phyloP scores from a whole-genome alignment of 306 rosid genomes.

The Lupinus albus region DNA sequence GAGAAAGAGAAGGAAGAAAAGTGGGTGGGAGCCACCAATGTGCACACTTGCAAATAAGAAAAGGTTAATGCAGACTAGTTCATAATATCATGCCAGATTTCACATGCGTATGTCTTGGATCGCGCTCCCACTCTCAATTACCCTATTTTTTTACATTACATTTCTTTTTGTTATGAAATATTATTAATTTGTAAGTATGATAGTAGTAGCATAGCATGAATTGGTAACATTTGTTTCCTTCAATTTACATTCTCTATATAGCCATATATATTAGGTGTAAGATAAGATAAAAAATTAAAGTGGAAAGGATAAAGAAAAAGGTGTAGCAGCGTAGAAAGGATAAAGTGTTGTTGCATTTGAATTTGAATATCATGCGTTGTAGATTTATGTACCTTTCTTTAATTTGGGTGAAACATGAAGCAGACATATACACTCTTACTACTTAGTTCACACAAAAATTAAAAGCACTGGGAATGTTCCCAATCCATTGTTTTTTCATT shows the following conservation, averaged over 20 bases:
- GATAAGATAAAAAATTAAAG: constrained; percentile 38
- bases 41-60: no score
- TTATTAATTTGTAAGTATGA: no score
- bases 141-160: no score
- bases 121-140: no score
- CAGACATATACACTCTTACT: background rate
- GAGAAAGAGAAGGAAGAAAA: no score
- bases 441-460: constrained; percentile 50
- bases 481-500: constrained; percentile 52
- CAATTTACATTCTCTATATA: background rate
- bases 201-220: no score
- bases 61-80: no score
- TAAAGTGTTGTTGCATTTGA: constrained; percentile 16
- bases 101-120: no score
- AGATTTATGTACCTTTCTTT: constrained; percentile 17
- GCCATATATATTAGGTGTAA: constrained; percentile 14
- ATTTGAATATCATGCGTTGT: constrained; percentile 69
- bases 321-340: constrained; percentile 41
- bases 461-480: constrained; percentile 65
- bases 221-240: background rate
- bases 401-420: constrained; percentile 28
- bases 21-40: no score
- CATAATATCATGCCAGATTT: no score
- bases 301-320: constrained; percentile 31
- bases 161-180: no score